Evolutionary conservation across 495 filamentous ascomycete species (phyloP), one percentile per base, ranked within the genome.

Genomic region (Ramalina peruviana): DNA sequence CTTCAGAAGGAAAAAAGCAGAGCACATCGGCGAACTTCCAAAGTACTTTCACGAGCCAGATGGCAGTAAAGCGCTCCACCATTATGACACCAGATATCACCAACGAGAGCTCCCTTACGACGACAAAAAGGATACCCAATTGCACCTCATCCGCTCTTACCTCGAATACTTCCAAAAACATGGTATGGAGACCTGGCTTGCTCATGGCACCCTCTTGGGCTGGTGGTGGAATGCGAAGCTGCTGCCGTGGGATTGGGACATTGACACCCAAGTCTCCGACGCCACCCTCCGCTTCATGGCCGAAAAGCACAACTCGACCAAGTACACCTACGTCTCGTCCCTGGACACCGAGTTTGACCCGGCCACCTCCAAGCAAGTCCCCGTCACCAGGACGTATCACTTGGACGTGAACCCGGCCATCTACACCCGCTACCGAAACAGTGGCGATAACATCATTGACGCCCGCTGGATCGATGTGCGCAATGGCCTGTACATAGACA

Each of bases 171-270:
- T 84, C 54, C 62, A 69, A 13, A 66, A 75, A 37, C 71, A 85
- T 26, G 72, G 74, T 0, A 62, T 86, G 49, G 83, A 88, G 60
- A 88, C 86, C 4, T 94, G 87, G 87, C 79, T 94, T 54, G 84
- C 85, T 33, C 87, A 94, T 63, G 87, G 87, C 20, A 89, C 86
- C 15, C 68, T 94, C 41, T 65, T 94, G 43, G 87, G 87, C 12
- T 94, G 86, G 86, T 92, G 85, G 84, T 94, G 87, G 87, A 89
- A 87, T 58, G 83, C 80, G 16, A 75, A 76, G 65, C 75, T 87
- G 58, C 77, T 90, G 57, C 86, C 86, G 10, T 93, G 86, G 86
- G 86, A 93, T 61, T 85, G 78, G 73, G 86, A 93, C 62, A 69
- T 93, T n/a, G 86, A 93, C 60, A 83, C 81, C 3, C 86, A 93